A percentile compares a stretch with the other conserved stretches of the same genome.
Conservation (phyloP, 1,139 yeast species). For the Magnusiomyces tetraspermus region DNA sequence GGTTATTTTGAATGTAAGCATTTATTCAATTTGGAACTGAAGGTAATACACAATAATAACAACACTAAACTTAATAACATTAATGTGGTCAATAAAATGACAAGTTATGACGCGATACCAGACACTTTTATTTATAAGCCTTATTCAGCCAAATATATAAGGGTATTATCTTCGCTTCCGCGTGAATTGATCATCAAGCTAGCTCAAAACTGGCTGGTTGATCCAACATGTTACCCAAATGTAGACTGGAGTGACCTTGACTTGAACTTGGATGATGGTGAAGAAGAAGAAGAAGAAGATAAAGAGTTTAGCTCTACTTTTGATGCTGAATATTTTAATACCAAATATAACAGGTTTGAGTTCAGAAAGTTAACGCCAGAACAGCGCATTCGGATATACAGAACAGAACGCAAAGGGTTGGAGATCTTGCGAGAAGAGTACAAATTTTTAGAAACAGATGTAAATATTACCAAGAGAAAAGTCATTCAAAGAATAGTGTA, state of each 20-base stretch:
- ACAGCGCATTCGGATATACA: slow-evolving; percentile 4
- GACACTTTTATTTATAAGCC: slow-evolving; percentile 10
- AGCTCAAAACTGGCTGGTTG: slow-evolving; percentile 17
- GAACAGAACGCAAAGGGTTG: slow-evolving; percentile 5
- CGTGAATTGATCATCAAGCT: slow-evolving; percentile 13
- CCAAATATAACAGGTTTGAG: background rate
- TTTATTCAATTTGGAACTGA: too few relatives aligned
- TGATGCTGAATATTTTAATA: slow-evolving; percentile 6
- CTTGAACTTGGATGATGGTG: slow-evolving; percentile 11
- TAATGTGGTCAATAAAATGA: too few relatives aligned
- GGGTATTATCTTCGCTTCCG: slow-evolving; percentile 4
- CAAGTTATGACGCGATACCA: background rate
- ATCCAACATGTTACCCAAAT: slow-evolving; percentile 15
- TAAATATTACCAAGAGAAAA: slow-evolving; percentile 35
- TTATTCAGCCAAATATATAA: slow-evolving; percentile 10
- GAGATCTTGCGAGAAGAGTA: slow-evolving; percentile 15
- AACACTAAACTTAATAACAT: too few relatives aligned
- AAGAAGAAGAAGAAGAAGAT: slow-evolving; percentile 1
- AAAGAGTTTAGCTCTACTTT: background rate
- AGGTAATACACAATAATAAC: background rate
- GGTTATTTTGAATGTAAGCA: background rate
- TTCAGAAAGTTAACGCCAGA: background rate
- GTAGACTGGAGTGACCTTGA: slow-evolving; percentile 6
- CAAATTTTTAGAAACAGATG: slow-evolving; percentile 13
- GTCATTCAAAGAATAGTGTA: slow-evolving; percentile 43